A percentile compares a stretch with the other conserved stretches of the same genome.
phyloP scores from a whole-genome alignment of 352 stramenopile genomes.

The Phytopythium vexans region DNA sequence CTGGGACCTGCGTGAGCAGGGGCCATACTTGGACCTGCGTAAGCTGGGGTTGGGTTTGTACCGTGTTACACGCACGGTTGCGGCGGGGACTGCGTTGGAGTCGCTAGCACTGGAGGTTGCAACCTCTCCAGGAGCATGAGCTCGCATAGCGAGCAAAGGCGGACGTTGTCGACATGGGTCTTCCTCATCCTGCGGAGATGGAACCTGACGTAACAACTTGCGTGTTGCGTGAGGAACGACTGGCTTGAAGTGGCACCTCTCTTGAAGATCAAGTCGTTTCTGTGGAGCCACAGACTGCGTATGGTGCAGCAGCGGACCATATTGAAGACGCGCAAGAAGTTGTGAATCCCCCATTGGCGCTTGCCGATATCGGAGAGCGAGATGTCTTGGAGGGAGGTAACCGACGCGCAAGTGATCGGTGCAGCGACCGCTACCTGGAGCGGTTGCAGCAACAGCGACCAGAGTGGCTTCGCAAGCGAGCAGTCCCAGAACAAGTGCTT shows the following conservation, averaged over 20 bases:
- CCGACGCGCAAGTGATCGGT: not conserved
- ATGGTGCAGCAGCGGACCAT: constrained; percentile 10
- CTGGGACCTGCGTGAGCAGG: too few species aligned
- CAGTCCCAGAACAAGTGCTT: constrained; percentile 13
- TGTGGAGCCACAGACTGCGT: constrained; percentile 13
- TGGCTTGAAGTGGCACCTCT: not conserved
- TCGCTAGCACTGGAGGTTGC: too few species aligned
- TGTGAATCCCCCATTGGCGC: not conserved
- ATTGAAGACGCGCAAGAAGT: constrained; percentile 16
- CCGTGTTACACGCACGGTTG: too few species aligned
- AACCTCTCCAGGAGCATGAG: too few species aligned
- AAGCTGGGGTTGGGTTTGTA: too few species aligned
- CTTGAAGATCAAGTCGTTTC: constrained; percentile 8
- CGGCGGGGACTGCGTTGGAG: too few species aligned
- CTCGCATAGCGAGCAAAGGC: not conserved
- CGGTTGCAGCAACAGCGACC: not conserved
- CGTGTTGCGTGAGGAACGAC: constrained; percentile 2
- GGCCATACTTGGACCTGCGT: too few species aligned
- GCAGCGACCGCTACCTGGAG: not conserved
- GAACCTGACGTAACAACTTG: constrained; percentile 1
- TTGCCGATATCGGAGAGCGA: not conserved
- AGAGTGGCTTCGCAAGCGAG: not conserved
- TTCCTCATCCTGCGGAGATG: constrained; percentile 6
- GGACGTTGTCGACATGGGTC: not conserved
- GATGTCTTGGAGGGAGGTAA: constrained; percentile 6